Evolutionary conservation across 805 yeast genomes (phyloP), one percentile per base, ranked within the genome.

Genomic region (Deakozyma indianensis): DNA sequence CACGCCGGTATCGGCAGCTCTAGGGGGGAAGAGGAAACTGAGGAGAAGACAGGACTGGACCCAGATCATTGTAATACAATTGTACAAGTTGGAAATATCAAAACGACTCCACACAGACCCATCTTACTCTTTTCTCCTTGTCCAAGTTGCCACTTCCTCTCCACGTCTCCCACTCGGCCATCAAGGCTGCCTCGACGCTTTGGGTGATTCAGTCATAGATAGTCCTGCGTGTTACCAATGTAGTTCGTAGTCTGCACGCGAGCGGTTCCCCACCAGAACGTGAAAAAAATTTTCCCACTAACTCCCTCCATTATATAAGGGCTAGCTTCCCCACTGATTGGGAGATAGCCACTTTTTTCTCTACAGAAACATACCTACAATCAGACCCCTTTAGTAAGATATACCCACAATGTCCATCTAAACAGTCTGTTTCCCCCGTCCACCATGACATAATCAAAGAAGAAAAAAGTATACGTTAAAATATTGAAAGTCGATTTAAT

Each of bases 351-450:
- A n/a, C n/a, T n/a, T 20, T n/a, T 32, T 32, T 32, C 38, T 32
- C 5, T 5, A 32, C 38, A 32, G 38, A 32, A 32, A 32, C 38
- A 32, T 32, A 32, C 38, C 38, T 14, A n/a, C 18, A 32, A n/a
- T 22, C 41, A 27, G 25, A 23, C 35, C 18, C 3, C 38, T 43
- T 43, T 41, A 43, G 45, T 43, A 43, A 7, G 38, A 32, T 32
- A 32, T 32, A 25, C 18, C 18, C 7, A 32, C 23, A 35, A 43
- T 43, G 45, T 43, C 40, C 45, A 35, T 43, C 45, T 43, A 43
- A 43, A 38, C 40, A 23, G 40, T 15, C 40, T 23, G 32, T 29
- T 41, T 23, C 35, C 29, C 32, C 42, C 27, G 2, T 16, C 41
- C 35, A 29, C 3, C 29, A 43, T 23, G 28, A 20, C 27, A 32